Evolutionary conservation across 2,329 filamentous ascomycete species (phyloP).

Genomic region (Trichoderma harzianum): DNA sequence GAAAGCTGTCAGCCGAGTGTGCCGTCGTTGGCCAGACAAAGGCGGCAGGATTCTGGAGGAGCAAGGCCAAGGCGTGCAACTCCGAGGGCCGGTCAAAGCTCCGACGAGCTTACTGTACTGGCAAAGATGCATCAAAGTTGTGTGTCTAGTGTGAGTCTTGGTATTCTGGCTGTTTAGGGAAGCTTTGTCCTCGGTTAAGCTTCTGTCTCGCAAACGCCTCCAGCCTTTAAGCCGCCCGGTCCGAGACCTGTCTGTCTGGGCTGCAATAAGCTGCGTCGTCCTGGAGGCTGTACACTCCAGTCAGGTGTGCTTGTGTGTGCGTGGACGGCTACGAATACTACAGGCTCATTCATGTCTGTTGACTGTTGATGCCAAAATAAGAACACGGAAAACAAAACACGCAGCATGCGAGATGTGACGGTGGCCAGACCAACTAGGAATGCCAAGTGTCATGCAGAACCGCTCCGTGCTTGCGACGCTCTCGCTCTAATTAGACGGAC

Average conservation of each 20-base stretch:
- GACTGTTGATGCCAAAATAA: slow-evolving; percentile 7
- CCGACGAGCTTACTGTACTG: neutral
- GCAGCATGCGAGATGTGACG: neutral
- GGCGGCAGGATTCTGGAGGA: neutral
- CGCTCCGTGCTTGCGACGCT: neutral
- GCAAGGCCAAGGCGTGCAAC: slow-evolving; percentile 1
- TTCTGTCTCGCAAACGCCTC: slow-evolving; percentile 5
- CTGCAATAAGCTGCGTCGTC: neutral
- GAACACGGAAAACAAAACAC: neutral
- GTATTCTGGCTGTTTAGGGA: neutral
- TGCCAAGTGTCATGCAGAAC: slow-evolving; percentile 4
- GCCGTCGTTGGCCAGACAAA: neutral
- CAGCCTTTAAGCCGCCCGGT: slow-evolving; percentile 1
- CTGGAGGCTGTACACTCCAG: slow-evolving; percentile 3
- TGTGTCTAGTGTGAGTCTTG: neutral
- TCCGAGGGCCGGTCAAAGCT: neutral
- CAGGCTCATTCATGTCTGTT: neutral
- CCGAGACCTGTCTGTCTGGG: slow-evolving; percentile 1
- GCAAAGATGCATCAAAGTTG: neutral
- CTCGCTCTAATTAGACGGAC: slow-evolving; percentile 1
- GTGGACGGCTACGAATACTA: neutral
- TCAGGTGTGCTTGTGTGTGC: neutral
- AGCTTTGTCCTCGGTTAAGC: neutral
- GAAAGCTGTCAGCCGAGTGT: slow-evolving; percentile 6
- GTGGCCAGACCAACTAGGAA: neutral